Evolutionary conservation across 768 basidiomycete species (phyloP).

Genomic region (Hypholoma sublateritium): DNA sequence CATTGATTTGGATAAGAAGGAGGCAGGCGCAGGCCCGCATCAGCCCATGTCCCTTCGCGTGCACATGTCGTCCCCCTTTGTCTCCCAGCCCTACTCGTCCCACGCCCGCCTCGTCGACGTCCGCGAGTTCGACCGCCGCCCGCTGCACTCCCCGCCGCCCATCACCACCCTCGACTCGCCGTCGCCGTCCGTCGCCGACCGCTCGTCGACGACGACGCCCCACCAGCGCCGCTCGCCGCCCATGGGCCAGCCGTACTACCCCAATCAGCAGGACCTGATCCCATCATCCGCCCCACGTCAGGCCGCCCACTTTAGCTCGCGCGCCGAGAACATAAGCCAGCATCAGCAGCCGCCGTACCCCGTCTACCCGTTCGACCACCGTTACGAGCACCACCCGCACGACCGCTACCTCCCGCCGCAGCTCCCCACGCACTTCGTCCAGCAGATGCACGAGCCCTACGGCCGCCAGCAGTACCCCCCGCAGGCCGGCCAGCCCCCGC

Average conservation of each 20-base stretch:
- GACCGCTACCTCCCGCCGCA: conserved; percentile 19
- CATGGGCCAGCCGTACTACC: conserved; percentile 24
- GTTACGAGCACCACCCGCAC: conserved; percentile 21
- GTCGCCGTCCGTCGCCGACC: conserved; percentile 59
- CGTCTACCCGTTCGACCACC: conserved; percentile 13
- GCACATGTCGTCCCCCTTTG: conserved; percentile 30
- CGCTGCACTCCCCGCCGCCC: conserved; percentile 49
- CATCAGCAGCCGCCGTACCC: conserved; percentile 2
- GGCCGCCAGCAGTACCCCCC: conserved; percentile 30
- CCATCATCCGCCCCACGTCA: conserved; percentile 7
- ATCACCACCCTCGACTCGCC: conserved; percentile 52
- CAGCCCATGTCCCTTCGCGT: conserved; percentile 5
- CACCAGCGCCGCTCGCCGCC: conserved; percentile 26
- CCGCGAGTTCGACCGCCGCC: conserved; percentile 22
- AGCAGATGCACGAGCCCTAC: conserved; percentile 19
- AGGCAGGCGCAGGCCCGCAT: conserved; percentile 17
- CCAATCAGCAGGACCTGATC: conserved; percentile 22
- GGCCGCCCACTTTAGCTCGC: conserved; percentile 15
- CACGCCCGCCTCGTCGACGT: conserved; percentile 15
- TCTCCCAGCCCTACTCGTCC: conserved; percentile 14
- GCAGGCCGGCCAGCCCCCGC: conserved; percentile 25
- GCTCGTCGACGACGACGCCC: conserved; percentile 60
- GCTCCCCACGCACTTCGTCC: conserved; percentile 17
- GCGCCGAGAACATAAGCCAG: conserved; percentile 11
- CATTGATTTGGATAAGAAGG: conserved; percentile 36